Percentiles rank a stretch among this genome's conserved stretches.
These are phyloP conservation scores for Gyrodon lividus DNA, from an alignment of 768 basidiomycete species.

Conservation along the genomic window DNA sequence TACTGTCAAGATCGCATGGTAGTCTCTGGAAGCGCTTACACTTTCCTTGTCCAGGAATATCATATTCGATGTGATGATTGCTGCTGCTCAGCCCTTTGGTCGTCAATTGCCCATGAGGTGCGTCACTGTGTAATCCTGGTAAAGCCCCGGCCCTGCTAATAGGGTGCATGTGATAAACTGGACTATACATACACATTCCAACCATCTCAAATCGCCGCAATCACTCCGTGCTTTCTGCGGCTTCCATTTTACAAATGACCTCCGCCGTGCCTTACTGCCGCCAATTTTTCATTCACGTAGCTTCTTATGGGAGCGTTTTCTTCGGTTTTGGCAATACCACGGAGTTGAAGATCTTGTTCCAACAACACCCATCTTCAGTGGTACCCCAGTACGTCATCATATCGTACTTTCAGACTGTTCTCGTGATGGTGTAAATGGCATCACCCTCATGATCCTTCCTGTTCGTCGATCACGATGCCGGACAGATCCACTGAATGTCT, in stretches of 20 bases:
- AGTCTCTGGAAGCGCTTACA: background rate
- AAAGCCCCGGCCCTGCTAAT: background rate
- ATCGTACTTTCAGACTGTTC: background rate
- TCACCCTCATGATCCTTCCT: background rate
- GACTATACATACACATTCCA: background rate
- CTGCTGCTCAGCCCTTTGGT: slow-evolving; percentile 52
- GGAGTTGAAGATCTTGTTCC: slow-evolving; percentile 47
- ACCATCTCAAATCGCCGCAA: background rate
- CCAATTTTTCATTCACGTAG: slow-evolving; percentile 18
- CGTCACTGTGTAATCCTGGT: background rate
- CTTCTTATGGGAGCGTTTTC: slow-evolving; percentile 47
- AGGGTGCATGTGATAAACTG: background rate
- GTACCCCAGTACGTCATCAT: slow-evolving; percentile 38
- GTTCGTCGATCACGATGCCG: background rate
- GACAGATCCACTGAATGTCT: no score
- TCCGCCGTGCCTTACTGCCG: background rate
- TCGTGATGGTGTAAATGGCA: background rate
- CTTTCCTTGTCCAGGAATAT: slow-evolving; percentile 33
- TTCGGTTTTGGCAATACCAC: slow-evolving; percentile 43
- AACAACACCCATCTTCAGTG: slow-evolving; percentile 43
- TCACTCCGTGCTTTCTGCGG: background rate
- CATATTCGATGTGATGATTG: slow-evolving; percentile 45
- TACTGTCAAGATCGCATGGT: slow-evolving; percentile 3
- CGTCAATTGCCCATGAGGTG: slow-evolving; percentile 50
- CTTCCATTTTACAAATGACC: background rate